phyloP scores from a whole-genome alignment of 2,329 filamentous ascomycete species.

The Dothidotthia symphoricarpi region DNA sequence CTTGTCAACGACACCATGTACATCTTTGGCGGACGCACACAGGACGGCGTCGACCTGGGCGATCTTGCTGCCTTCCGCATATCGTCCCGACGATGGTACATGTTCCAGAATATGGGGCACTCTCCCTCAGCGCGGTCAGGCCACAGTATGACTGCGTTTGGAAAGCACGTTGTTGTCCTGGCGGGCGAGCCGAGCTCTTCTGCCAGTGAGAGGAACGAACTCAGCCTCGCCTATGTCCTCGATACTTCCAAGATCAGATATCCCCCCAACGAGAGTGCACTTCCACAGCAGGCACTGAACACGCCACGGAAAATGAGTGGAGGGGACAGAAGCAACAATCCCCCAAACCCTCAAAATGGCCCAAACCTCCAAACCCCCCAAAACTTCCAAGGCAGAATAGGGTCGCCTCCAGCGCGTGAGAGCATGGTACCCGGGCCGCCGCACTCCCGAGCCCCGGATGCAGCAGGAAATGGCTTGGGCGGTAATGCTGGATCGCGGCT shows the following conservation, averaged over 20 bases:
- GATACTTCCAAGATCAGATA: slow-evolving; percentile 97
- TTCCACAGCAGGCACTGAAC: slow-evolving; percentile 28
- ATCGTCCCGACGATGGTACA: slow-evolving; percentile 90
- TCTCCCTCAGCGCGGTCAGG: slow-evolving; percentile 91
- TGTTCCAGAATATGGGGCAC: slow-evolving; percentile 98
- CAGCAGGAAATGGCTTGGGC: slow-evolving; percentile 23
- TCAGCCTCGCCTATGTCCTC: slow-evolving; percentile 85
- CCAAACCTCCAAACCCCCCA: too few species aligned
- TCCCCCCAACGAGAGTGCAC: slow-evolving; percentile 66
- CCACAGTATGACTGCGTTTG: slow-evolving; percentile 95
- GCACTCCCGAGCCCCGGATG: slow-evolving; percentile 39
- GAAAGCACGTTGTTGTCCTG: slow-evolving; percentile 87
- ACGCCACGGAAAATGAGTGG: slow-evolving; percentile 48
- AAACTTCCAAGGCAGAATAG: slow-evolving; percentile 38
- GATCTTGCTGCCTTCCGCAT: slow-evolving; percentile 86
- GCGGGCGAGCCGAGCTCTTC: slow-evolving; percentile 93
- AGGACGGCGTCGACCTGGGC: slow-evolving; percentile 87
- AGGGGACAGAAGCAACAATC: slow-evolving; percentile 47
- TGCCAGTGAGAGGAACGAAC: slow-evolving; percentile 73
- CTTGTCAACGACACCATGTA: slow-evolving; percentile 99
- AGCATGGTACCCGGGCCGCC: slow-evolving; percentile 40
- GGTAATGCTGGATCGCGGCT: slow-evolving; percentile 54
- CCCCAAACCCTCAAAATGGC: too few species aligned
- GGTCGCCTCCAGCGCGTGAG: slow-evolving; percentile 43
- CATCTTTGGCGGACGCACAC: slow-evolving; percentile 92